A percentile compares a stretch with the other conserved stretches of the same genome.
These are phyloP conservation scores for Pseudozyma sp. DNA, from an alignment of 1,284 basidiomycete species.

Conservation along the genomic window DNA sequence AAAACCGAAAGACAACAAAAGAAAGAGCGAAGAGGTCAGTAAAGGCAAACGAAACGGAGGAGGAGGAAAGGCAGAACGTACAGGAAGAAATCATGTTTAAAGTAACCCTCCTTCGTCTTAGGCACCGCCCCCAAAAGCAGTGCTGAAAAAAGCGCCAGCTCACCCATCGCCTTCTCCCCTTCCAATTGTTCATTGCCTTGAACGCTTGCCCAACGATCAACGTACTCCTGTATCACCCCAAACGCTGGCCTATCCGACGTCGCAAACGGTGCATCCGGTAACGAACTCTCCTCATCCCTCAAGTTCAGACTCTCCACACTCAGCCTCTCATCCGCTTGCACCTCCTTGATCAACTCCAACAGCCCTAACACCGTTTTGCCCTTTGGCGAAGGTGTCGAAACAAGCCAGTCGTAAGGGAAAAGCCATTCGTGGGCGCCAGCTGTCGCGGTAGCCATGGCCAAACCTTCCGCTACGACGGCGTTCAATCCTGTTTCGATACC, in stretches of 20 bases:
- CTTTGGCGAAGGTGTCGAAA: not conserved
- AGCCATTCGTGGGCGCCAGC: conserved; percentile 15
- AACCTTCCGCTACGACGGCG: conserved; percentile 63
- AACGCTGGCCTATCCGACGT: not conserved
- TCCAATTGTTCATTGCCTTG: not conserved
- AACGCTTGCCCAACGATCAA: conserved; percentile 20
- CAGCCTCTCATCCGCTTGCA: conserved; percentile 23
- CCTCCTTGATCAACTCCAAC: conserved; percentile 20
- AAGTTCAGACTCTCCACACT: conserved; percentile 4
- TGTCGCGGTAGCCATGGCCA: conserved; percentile 46
- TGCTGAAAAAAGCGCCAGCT: conserved; percentile 27
- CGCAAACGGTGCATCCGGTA: conserved; percentile 30
- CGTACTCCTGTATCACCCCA: conserved; percentile 29
- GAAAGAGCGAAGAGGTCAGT: not conserved
- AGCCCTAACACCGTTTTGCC: not conserved
- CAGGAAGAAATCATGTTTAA: conserved; percentile 50
- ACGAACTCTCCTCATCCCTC: conserved; percentile 1
- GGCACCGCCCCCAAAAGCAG: conserved; percentile 36
- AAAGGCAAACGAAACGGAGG: not conserved
- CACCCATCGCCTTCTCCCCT: conserved; percentile 8
- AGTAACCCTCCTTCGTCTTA: conserved; percentile 1
- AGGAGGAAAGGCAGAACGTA: conserved; percentile 3
- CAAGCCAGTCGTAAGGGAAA: conserved; percentile 29
- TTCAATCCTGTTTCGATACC: conserved; percentile 63
- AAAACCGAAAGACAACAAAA: not conserved